These are phyloP conservation scores for Tricholoma bakamatsutake DNA, from an alignment of 768 basidiomycete genomes.

Conservation along the genomic window DNA sequence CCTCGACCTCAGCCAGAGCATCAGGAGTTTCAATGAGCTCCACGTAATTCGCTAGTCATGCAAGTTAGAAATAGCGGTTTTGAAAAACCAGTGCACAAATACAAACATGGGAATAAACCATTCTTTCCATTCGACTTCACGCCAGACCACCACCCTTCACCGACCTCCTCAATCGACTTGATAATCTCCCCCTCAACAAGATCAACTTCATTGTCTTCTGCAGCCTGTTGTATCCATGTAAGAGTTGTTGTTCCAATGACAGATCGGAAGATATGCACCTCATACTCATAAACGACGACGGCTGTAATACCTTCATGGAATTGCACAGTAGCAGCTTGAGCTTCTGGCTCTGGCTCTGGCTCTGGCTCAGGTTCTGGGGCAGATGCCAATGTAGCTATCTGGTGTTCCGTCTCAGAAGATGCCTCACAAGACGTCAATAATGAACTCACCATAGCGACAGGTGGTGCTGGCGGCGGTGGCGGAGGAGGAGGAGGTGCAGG, in stretches of 20 bases:
- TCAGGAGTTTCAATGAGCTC: conserved; percentile 55
- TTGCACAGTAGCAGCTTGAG: conserved; percentile 18
- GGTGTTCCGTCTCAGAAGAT: background rate
- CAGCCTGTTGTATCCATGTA: conserved; percentile 38
- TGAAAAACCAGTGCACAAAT: background rate
- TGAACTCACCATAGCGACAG: conserved; percentile 28
- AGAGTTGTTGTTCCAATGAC: background rate
- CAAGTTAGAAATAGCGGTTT: background rate
- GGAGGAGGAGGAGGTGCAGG: conserved; percentile 46
- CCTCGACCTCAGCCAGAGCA: conserved; percentile 23
- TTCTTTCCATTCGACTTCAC: conserved; percentile 61
- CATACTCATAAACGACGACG: conserved; percentile 77
- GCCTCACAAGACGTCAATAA: background rate
- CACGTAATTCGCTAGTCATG: conserved; percentile 72
- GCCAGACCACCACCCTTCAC: conserved; percentile 92
- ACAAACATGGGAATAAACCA: conserved; percentile 81
- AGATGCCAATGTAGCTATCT: conserved; percentile 29
- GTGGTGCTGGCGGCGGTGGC: conserved; percentile 46
- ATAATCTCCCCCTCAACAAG: conserved; percentile 79
- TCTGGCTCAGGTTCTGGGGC: conserved; percentile 32
- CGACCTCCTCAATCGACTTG: conserved; percentile 76
- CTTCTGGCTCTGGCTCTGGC: conserved; percentile 20
- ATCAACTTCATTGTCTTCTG: conserved; percentile 83
- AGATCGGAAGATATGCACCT: conserved; percentile 31
- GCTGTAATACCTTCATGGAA: conserved; percentile 55